A percentile compares a stretch with the other conserved stretches of the same genome.
phyloP scores from a whole-genome alignment of 1,284 basidiomycete species.

The Sutorius eximius region DNA sequence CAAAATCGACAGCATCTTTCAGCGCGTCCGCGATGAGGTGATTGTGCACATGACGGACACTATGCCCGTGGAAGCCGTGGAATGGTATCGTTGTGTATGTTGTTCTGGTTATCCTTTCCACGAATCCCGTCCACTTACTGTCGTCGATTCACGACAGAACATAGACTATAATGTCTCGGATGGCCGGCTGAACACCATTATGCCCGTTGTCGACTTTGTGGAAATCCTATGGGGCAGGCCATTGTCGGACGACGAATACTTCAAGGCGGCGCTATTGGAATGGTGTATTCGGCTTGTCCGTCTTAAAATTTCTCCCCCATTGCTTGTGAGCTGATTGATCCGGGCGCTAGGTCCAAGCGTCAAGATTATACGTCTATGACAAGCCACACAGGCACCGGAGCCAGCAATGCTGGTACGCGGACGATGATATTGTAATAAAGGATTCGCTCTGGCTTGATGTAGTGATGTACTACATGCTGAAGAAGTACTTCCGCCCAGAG shows the following conservation, averaged over 20 bases:
- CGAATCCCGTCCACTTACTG: background rate
- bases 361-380: background rate
- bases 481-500: conserved; percentile 83
- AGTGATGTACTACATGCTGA: conserved; percentile 88
- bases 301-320: conserved; percentile 14
- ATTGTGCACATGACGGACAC: conserved; percentile 45
- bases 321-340: background rate
- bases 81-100: conserved; percentile 59
- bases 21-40: conserved; percentile 28
- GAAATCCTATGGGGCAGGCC: conserved; percentile 80
- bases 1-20: conserved; percentile 24
- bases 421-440: conserved; percentile 88
- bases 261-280: conserved; percentile 84
- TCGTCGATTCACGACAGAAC: conserved; percentile 48
- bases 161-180: conserved; percentile 93
- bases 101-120: background rate
- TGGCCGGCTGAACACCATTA: conserved; percentile 58
- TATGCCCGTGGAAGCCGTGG: conserved; percentile 59
- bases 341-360: conserved; percentile 75
- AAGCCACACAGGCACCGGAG: conserved; percentile 34
- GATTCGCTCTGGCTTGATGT: conserved; percentile 95
- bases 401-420: conserved; percentile 85
- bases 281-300: conserved; percentile 93
- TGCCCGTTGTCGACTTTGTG: conserved; percentile 90
- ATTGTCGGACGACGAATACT: conserved; percentile 80